Conservation (phyloP, 2,329 filamentous ascomycete species). For the Fusarium denticulatum region DNA sequence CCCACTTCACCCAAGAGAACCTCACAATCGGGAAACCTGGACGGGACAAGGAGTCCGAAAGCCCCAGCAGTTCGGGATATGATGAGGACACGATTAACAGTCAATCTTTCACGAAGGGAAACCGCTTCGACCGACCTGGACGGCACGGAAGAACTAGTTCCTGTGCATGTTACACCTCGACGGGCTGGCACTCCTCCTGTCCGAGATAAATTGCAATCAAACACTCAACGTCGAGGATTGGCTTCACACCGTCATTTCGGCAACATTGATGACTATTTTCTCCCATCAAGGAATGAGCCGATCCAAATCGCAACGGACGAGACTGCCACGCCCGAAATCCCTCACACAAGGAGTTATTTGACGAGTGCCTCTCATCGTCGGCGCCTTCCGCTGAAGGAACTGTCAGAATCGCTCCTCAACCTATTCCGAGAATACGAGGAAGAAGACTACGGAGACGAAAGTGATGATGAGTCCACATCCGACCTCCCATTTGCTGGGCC, state of each 20-base stretch:
- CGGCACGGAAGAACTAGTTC: conserved; percentile 25
- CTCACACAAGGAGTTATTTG: conserved; percentile 6
- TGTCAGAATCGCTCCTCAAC: conserved; percentile 39
- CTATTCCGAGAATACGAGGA: conserved; percentile 30
- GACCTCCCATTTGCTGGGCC: conserved; percentile 7
- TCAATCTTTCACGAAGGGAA: conserved; percentile 48
- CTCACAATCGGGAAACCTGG: neutral
- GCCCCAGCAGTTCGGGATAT: conserved; percentile 8
- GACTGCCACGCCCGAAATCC: conserved; percentile 43
- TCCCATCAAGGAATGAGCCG: conserved; percentile 29
- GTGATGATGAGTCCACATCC: neutral
- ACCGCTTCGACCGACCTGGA: conserved; percentile 47
- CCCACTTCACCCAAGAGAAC: neutral
- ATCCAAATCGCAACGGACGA: conserved; percentile 51
- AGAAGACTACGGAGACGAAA: conserved; percentile 24
- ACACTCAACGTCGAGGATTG: neutral
- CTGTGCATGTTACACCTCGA: conserved; percentile 41
- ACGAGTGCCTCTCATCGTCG: conserved; percentile 3
- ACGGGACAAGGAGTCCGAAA: neutral
- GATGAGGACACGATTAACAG: conserved; percentile 45
- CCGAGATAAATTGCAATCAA: conserved; percentile 1
- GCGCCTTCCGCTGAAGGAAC: conserved; percentile 36
- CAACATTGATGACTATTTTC: conserved; percentile 48
- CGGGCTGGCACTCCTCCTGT: conserved; percentile 2
- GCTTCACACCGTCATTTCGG: conserved; percentile 22